Conservation (phyloP, 2,329 filamentous ascomycete species). For the Colletotrichum eremochloae region DNA sequence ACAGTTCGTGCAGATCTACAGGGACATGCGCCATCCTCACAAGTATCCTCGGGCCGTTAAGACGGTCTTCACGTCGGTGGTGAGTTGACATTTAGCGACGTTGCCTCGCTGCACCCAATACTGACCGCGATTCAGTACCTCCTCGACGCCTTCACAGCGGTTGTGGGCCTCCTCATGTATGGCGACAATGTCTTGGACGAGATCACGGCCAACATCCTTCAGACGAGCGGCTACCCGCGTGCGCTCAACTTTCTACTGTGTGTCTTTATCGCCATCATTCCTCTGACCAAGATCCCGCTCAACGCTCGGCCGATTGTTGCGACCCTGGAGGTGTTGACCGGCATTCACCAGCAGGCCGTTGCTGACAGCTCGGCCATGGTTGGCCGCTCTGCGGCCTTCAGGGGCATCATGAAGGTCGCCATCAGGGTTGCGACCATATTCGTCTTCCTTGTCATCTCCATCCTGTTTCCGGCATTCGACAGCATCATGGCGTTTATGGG, state of each 20-base stretch:
- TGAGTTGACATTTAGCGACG: conserved; percentile 56
- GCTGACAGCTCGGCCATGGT: conserved; percentile 62
- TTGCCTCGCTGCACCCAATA: neutral
- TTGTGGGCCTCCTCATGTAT: conserved; percentile 93
- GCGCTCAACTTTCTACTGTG: conserved; percentile 83
- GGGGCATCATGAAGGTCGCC: conserved; percentile 68
- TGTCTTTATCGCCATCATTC: conserved; percentile 90
- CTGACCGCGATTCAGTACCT: conserved; percentile 67
- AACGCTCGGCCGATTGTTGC: conserved; percentile 88
- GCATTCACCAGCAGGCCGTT: conserved; percentile 70
- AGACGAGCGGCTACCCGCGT: conserved; percentile 79
- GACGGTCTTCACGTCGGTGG: conserved; percentile 87
- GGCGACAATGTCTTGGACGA: conserved; percentile 89
- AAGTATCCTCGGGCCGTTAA: conserved; percentile 83
- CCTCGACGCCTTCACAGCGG: conserved; percentile 84
- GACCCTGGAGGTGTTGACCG: conserved; percentile 84
- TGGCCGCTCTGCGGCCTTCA: conserved; percentile 68
- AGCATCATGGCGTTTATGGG: conserved; percentile 93
- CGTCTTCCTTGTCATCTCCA: conserved; percentile 81
- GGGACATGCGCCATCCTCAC: conserved; percentile 79
- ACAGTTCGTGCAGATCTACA: conserved; percentile 62
- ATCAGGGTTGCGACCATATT: conserved; percentile 77
- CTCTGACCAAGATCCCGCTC: conserved; percentile 93
- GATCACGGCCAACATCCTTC: conserved; percentile 90
- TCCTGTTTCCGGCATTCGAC: conserved; percentile 82